Conservation (phyloP, 306 rosid species). For the Glycine soja region DNA sequence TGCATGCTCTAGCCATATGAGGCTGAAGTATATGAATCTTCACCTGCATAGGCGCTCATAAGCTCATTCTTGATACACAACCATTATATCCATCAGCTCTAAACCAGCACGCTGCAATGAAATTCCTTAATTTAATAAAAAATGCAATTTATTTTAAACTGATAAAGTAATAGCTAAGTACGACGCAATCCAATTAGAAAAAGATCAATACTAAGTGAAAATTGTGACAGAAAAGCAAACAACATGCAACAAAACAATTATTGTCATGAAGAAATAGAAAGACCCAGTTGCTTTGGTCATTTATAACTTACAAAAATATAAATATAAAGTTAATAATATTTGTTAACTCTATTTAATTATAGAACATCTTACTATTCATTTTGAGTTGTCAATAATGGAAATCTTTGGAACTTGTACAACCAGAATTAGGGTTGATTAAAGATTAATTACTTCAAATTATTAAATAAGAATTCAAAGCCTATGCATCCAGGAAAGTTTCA, state of each 20-base stretch:
- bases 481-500: conserved; percentile 37
- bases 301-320: not conserved
- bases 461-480: conserved; percentile 8
- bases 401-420: too few species aligned
- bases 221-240: too few species aligned
- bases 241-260: conserved; percentile 6
- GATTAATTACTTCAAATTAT: conserved; percentile 18
- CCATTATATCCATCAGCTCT: too few species aligned
- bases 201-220: conserved; percentile 26
- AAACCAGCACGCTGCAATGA: too few species aligned
- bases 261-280: conserved; percentile 15
- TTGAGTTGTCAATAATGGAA: too few species aligned
- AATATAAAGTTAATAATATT: conserved; percentile 8
- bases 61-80: too few species aligned
- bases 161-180: conserved; percentile 31
- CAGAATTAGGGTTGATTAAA: conserved; percentile 27
- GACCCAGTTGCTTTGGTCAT: conserved; percentile 6
- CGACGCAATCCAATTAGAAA: conserved; percentile 19
- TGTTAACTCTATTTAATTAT: too few species aligned
- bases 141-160: conserved; percentile 9
- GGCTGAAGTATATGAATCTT: too few species aligned
- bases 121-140: too few species aligned
- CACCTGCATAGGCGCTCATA: too few species aligned
- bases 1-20: conserved; percentile 33
- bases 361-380: too few species aligned